A percentile compares a stretch with the other conserved stretches of the same genome.
Conservation (phyloP, 345 rosid genomes). For the Syzygium oleosum region DNA sequence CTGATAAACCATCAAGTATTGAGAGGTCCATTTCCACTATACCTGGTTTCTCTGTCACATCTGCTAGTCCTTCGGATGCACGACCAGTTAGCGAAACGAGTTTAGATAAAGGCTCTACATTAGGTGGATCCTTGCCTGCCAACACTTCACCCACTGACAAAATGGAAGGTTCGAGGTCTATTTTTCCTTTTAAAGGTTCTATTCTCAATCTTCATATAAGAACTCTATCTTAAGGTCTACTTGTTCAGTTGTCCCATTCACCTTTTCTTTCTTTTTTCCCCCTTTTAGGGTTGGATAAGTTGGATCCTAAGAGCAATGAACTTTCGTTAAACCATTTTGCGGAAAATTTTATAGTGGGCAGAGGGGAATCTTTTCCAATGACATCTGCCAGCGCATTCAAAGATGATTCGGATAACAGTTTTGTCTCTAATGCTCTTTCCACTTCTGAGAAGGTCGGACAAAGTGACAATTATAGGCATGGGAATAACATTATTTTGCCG, state of each 20-base stretch:
- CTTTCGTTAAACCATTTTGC: not conserved
- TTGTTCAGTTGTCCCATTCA: not conserved
- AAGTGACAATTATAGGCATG: constrained; percentile 10
- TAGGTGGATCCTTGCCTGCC: constrained; percentile 14
- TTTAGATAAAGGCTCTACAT: constrained; percentile 10
- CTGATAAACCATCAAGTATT: constrained; percentile 60
- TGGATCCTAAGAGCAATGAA: not conserved
- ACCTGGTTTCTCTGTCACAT: constrained; percentile 60
- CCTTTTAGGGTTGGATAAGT: not conserved
- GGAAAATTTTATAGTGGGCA: constrained; percentile 17
- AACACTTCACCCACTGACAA: constrained; percentile 11
- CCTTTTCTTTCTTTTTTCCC: not conserved
- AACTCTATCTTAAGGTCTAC: not conserved
- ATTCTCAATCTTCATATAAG: not conserved
- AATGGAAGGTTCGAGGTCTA: not conserved
- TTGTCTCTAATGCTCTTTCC: constrained; percentile 5
- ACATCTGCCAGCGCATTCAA: constrained; percentile 1
- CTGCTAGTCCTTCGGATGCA: constrained; percentile 23
- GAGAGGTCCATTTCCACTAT: constrained; percentile 84
- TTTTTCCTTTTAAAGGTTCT: constrained; percentile 3
- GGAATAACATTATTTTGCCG: constrained; percentile 10
- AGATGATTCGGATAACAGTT: constrained; percentile 1
- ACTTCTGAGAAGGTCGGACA: constrained; percentile 12
- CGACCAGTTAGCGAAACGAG: constrained; percentile 31
- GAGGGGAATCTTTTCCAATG: constrained; percentile 22